These are phyloP conservation scores for Piloderma croceum DNA, from an alignment of 768 basidiomycete species.

Conservation along the genomic window DNA sequence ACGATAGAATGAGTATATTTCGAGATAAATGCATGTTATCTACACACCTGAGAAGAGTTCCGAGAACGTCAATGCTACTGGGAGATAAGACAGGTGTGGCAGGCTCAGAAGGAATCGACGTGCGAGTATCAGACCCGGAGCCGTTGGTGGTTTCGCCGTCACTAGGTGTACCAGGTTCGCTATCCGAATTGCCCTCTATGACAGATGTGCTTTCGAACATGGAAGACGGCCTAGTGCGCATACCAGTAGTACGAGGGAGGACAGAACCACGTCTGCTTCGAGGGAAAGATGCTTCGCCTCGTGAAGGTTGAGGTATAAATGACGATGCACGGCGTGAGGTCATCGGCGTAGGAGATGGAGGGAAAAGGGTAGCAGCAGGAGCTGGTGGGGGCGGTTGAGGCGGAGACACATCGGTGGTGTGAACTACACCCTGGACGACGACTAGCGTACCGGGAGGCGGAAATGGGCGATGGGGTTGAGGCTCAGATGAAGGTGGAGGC, in stretches of 20 bases:
- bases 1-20: neutral
- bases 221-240: conserved; percentile 1
- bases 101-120: conserved; percentile 9
- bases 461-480: conserved; percentile 35
- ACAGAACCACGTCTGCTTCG: too few species aligned
- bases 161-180: neutral
- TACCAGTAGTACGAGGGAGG: neutral
- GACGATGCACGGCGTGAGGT: conserved; percentile 17
- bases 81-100: conserved; percentile 46
- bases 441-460: conserved; percentile 75
- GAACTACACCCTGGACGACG: conserved; percentile 79
- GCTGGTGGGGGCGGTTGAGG: conserved; percentile 10
- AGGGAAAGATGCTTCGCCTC: too few species aligned
- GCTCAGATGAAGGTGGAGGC: conserved; percentile 8
- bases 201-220: conserved; percentile 2
- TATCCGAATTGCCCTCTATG: neutral
- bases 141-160: neutral
- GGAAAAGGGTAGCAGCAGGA: conserved; percentile 8
- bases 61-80: conserved; percentile 76
- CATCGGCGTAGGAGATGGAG: conserved; percentile 11
- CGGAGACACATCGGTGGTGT: conserved; percentile 62
- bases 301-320: too few species aligned
- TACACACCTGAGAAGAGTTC: conserved; percentile 69
- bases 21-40: conserved; percentile 1
- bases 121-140: conserved; percentile 11